Evolutionary conservation across 2,329 filamentous ascomycete genomes (phyloP).

Genomic region (Lachnellula hyalina): DNA sequence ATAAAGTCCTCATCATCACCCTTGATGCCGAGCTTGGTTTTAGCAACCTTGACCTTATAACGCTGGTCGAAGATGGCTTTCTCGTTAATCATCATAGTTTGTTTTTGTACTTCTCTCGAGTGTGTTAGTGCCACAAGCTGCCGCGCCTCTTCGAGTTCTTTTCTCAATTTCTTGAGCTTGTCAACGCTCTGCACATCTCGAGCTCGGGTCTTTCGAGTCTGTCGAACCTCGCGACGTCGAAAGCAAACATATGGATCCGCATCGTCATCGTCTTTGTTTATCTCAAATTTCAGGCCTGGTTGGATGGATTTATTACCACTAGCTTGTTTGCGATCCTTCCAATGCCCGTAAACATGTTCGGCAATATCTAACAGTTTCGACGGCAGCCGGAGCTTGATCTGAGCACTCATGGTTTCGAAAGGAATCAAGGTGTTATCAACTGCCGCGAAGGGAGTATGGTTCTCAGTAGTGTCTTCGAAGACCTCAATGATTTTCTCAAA

Average conservation of each 20-base stretch:
- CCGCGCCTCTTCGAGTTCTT: conserved; percentile 84
- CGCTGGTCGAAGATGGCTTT: conserved; percentile 79
- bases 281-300: conserved; percentile 85
- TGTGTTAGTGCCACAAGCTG: conserved; percentile 72
- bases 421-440: conserved; percentile 83
- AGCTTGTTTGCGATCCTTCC: conserved; percentile 66
- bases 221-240: conserved; percentile 86
- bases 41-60: conserved; percentile 76
- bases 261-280: conserved; percentile 88
- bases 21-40: conserved; percentile 84
- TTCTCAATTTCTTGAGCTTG: conserved; percentile 85
- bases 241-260: conserved; percentile 98
- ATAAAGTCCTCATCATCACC: conserved; percentile 90
- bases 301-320: conserved; percentile 69
- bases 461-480: conserved; percentile 80
- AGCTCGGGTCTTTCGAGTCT: conserved; percentile 89
- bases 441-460: conserved; percentile 81
- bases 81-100: conserved; percentile 70
- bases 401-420: conserved; percentile 64
- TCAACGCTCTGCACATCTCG: conserved; percentile 92
- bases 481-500: conserved; percentile 94
- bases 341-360: conserved; percentile 83
- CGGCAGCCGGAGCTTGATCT: conserved; percentile 31
- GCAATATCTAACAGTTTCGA: conserved; percentile 48
- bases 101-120: conserved; percentile 73